Percentiles rank a stretch among this genome's conserved stretches.
phyloP scores from a whole-genome alignment of 1,284 basidiomycete genomes.

The Trichosporon ovoides region DNA sequence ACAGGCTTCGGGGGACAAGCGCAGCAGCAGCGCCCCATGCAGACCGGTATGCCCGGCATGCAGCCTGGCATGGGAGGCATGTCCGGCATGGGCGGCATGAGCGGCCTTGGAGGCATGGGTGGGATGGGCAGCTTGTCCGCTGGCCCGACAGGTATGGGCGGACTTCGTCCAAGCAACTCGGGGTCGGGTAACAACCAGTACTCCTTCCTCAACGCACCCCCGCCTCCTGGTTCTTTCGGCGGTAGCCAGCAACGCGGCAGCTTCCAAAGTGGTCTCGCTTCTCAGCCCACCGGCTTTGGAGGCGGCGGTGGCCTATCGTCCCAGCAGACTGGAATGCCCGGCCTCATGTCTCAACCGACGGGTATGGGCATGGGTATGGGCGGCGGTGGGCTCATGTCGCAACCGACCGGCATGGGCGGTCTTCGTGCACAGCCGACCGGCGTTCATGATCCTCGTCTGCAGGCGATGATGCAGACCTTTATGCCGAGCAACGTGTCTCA shows the following conservation, averaged over 20 bases:
- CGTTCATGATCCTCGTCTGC: conserved; percentile 66
- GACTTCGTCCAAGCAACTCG: conserved; percentile 19
- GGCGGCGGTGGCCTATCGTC: conserved; percentile 33
- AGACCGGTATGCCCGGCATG: conserved; percentile 49
- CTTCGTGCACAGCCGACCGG: conserved; percentile 39
- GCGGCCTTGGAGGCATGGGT: conserved; percentile 21
- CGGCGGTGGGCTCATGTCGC: conserved; percentile 60
- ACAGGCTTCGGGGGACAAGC: conserved; percentile 30
- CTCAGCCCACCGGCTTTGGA: conserved; percentile 31
- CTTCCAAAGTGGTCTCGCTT: conserved; percentile 24
- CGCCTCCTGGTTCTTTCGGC: conserved; percentile 26
- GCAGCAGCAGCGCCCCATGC: conserved; percentile 52
- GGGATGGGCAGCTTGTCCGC: conserved; percentile 19
- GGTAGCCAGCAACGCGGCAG: conserved; percentile 25
- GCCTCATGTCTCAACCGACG: conserved; percentile 43
- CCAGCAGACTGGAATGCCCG: conserved; percentile 32
- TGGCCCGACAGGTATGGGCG: conserved; percentile 10
- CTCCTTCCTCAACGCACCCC: conserved; percentile 47
- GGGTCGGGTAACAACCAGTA: conserved; percentile 17
- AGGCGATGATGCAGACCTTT: conserved; percentile 79
- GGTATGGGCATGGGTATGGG: conserved; percentile 53
- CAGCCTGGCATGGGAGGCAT: not conserved
- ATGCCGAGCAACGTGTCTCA: conserved; percentile 57
- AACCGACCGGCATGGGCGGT: conserved; percentile 61
- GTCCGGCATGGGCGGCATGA: conserved; percentile 17